Conservation (phyloP, 129 eudicot species). For the Flaveria trinervia region DNA sequence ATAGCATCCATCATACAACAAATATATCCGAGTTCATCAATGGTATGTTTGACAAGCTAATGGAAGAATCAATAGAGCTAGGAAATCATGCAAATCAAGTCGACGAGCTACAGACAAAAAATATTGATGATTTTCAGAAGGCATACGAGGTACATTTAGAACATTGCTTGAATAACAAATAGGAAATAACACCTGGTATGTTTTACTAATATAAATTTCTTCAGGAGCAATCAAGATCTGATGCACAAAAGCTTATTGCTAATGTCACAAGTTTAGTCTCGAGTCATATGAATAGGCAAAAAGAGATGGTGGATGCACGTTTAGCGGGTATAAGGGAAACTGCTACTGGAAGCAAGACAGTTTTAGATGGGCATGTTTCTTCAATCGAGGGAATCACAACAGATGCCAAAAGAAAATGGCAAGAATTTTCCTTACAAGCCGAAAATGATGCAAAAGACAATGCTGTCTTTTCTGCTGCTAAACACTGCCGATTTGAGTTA, state of each 20-base stretch:
- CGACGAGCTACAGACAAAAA: constrained; percentile 56
- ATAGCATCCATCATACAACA: constrained; percentile 50
- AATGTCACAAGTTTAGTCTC: constrained; percentile 73
- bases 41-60: constrained; percentile 62
- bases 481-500: constrained; percentile 91
- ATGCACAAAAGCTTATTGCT: constrained; percentile 88
- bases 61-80: constrained; percentile 63
- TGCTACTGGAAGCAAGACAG: constrained; percentile 53
- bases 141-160: constrained; percentile 64
- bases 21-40: constrained; percentile 59
- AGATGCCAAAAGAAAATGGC: constrained; percentile 97
- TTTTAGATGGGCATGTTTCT: constrained; percentile 74
- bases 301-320: constrained; percentile 88
- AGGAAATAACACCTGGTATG: neutral
- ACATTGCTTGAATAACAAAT: neutral
- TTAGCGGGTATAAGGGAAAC: constrained; percentile 63
- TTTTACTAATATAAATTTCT: constrained; percentile 18
- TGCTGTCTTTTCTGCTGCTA: constrained; percentile 91
- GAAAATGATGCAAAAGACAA: constrained; percentile 63
- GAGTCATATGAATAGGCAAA: constrained; percentile 70
- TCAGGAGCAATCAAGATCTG: constrained; percentile 80
- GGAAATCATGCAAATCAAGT: constrained; percentile 59
- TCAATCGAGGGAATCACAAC: constrained; percentile 71
- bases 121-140: constrained; percentile 70
- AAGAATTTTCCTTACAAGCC: constrained; percentile 76